Conservation (phyloP, 2,329 filamentous ascomycete species). For the Aureobasidium namibiae region DNA sequence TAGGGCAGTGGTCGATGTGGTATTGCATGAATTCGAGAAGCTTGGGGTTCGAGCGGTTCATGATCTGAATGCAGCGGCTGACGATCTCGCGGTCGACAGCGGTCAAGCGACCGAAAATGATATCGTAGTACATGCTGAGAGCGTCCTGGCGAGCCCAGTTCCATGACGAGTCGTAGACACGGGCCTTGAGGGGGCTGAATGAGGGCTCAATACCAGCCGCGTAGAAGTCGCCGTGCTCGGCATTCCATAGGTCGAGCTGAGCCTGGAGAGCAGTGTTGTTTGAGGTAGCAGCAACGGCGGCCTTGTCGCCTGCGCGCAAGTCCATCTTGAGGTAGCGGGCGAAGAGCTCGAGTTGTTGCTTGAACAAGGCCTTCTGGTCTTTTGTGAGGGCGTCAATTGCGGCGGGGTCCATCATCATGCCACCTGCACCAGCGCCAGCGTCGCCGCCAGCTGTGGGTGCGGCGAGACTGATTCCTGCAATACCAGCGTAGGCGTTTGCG, state of each 20-base stretch:
- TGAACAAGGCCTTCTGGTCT: conserved; percentile 91
- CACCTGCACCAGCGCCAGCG: conserved; percentile 60
- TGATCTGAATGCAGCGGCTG: conserved; percentile 95
- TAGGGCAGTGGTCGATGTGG: conserved; percentile 97
- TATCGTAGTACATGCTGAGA: conserved; percentile 97
- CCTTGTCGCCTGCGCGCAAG: conserved; percentile 91
- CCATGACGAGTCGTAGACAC: conserved; percentile 97
- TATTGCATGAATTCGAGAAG: conserved; percentile 99
- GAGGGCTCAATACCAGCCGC: conserved; percentile 88
- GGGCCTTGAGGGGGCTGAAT: conserved; percentile 87
- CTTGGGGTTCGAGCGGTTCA: conserved; percentile 96
- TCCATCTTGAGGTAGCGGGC: conserved; percentile 97
- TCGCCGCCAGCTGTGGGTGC: conserved; percentile 64
- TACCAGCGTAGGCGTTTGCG: conserved; percentile 78
- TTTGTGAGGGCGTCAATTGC: conserved; percentile 95
- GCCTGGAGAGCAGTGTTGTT: conserved; percentile 81
- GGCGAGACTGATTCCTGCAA: conserved; percentile 75
- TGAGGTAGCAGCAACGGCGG: conserved; percentile 74
- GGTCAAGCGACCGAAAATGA: conserved; percentile 91
- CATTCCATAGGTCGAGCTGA: conserved; percentile 88
- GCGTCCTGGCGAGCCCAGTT: conserved; percentile 98
- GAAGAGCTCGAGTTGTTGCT: conserved; percentile 93
- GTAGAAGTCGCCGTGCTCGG: conserved; percentile 95
- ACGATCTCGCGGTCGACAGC: conserved; percentile 96
- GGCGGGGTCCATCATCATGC: conserved; percentile 99